Percentiles rank a stretch among this genome's conserved stretches.
Evolutionary conservation across 129 eudicot genomes (phyloP).

Genomic region (Artemisia argyi): DNA sequence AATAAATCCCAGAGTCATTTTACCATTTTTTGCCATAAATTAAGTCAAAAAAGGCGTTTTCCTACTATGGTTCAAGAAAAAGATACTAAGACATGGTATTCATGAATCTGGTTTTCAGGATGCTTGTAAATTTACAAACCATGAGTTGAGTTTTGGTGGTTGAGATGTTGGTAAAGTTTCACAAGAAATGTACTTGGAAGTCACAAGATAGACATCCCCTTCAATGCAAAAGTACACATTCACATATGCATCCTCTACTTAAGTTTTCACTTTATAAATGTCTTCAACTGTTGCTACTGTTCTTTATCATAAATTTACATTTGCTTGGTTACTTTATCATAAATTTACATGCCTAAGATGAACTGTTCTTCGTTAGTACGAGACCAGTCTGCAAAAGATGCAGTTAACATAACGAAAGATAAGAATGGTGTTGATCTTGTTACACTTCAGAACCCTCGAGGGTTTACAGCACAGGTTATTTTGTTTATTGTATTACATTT

Average conservation of each 20-base stretch:
- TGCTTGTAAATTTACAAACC: constrained; percentile 5
- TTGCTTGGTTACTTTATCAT: constrained; percentile 1
- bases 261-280: constrained; percentile 13
- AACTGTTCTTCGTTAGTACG: constrained; percentile 16
- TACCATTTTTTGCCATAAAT: neutral
- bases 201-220: constrained; percentile 39
- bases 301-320: neutral
- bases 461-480: constrained; percentile 71
- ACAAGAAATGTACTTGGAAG: constrained; percentile 31
- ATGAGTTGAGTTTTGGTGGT: constrained; percentile 27
- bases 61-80: neutral
- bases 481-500: neutral
- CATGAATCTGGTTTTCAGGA: neutral
- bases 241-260: constrained; percentile 23
- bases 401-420: constrained; percentile 48
- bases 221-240: constrained; percentile 33
- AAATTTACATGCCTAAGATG: constrained; percentile 9
- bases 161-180: constrained; percentile 40
- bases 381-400: constrained; percentile 31
- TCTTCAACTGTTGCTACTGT: constrained; percentile 6
- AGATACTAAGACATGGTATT: neutral
- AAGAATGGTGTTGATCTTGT: constrained; percentile 66
- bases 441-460: constrained; percentile 55
- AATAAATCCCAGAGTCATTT: too few species aligned
- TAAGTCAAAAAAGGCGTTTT: neutral